Base-by-base conservation (phyloP, 2,329 filamentous ascomycete genomes). In the Colletotrichum somersetense region DNA sequence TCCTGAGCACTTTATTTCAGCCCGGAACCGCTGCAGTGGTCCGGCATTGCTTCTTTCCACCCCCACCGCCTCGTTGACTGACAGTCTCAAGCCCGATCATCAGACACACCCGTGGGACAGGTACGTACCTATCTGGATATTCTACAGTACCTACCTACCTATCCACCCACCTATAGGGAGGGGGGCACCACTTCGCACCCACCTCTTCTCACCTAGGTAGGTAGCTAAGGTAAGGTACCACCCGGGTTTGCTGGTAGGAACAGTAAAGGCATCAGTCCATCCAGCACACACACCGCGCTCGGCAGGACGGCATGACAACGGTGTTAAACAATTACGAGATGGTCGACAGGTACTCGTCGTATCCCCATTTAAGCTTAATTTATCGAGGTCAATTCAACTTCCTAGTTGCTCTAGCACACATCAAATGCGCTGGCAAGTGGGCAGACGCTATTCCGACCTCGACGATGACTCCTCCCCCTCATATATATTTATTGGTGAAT, bases 281-380 rank as follows among this genome's bases (percentile, higher is more conserved):
- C 23, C 38, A 52, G 11, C 59, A 52, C 59, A 30, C 59, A 38
- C 58, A 35, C 42, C n/a, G 38, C 33, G 59, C 18, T 18, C 42
- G 57, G 56, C 58, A 18, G 65, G 42, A 57, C 57, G 50, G 50
- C 40, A 53, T 50, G 46, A 33, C 48, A 66, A 46, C 55, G 46
- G 26, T 64, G 10, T 48, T 11, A 12, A 48, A 20, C 23, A 48
- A 5, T 12, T 12, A 62, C 30, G 52, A 69, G 67, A n/a, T 23
- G 55, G 20, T 16, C 30, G 12, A 57, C 44, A 61, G 30, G 62
- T 57, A 23, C 53, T 68, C 26, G 58, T 58, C 12, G 64, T 62
- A 68, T 58, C 35, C 46, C 69, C 52, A 35, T 72, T 69, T 72
- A 72, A 72, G 69, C 69, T 72, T 72, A 69, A 53, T 69, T 72